Evolutionary conservation across 2,329 filamentous ascomycete species (phyloP), one percentile per base, ranked within the genome.

Genomic region (Cercospora janseana): DNA sequence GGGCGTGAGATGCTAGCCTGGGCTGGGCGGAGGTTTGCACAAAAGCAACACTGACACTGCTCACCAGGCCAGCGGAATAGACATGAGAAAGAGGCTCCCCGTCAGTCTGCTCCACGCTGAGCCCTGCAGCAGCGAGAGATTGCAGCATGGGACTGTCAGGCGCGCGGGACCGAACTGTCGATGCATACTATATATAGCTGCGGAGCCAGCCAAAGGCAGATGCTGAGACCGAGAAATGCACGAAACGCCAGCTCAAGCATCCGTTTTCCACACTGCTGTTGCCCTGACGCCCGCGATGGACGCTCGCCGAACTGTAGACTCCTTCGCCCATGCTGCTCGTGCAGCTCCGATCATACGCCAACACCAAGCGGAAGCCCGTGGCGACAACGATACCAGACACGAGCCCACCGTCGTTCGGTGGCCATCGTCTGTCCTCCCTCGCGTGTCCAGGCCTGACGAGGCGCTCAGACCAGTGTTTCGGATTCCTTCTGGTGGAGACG

Each of bases 401-500:
- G n/a, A n/a, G n/a, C n/a, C n/a, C 23, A 29, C 12, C 40, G 16
- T 21, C 16, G 24, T 44, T n/a, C 5, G 5, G 12, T n/a, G 12
- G 12, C 10, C 16, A 40, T 23, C 15, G 16, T 12, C 13, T 21
- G 15, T 3, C 13, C 35, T 21, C 20, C 35, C 34, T 21, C 16
- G 16, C 34, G 13, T 21, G 32, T 13, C 35, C 27, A 32, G 41
- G n/a, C 41, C 27, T 38, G 35, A 24, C 21, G 20, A 51, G 52
- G 44, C 48, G 52, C 52, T 26, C 41, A 51, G 52, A 26, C 44
- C 52, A 41, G 16, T 42, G 52, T 55, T 55, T 55, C 52, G 49
- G 38, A 41, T 55, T 49, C 26, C 37, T 23, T 38, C 44, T n/a
- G n/a, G n/a, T n/a, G n/a, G n/a, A n/a, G n/a, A n/a, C n/a, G n/a